Evolutionary conservation across 2,329 filamentous ascomycete genomes (phyloP).

Genomic region (Chrysoporthe cubensis): DNA sequence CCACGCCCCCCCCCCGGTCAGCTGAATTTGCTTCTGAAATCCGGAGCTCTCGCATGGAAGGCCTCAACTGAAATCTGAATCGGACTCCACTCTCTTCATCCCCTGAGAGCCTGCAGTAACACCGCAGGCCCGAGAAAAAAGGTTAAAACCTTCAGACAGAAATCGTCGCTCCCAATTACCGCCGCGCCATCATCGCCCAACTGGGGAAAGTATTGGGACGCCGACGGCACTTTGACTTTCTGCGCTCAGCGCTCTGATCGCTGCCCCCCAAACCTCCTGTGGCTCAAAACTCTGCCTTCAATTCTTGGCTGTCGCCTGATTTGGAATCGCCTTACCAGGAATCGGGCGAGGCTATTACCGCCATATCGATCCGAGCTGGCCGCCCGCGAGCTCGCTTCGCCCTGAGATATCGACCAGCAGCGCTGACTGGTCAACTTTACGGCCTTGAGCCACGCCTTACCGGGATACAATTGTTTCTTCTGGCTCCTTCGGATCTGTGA

Average conservation of each 20-base stretch:
- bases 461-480: neutral
- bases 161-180: neutral
- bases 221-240: conserved; percentile 7
- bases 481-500: neutral
- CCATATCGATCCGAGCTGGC: conserved; percentile 10
- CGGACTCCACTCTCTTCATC: conserved; percentile 6
- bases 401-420: conserved; percentile 20
- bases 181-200: neutral
- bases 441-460: conserved; percentile 9
- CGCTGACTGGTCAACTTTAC: conserved; percentile 13
- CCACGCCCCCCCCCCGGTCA: neutral
- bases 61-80: conserved; percentile 1
- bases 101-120: conserved; percentile 1
- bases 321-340: neutral
- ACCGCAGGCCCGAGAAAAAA: neutral
- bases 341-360: conserved; percentile 1
- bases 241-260: conserved; percentile 4
- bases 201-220: neutral
- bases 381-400: neutral
- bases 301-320: conserved; percentile 1
- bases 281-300: neutral
- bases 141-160: neutral
- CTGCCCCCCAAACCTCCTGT: neutral
- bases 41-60: neutral
- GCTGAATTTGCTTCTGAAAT: no score